Base-by-base conservation (phyloP, 2,329 filamentous ascomycete genomes). In the Mycosphaerella arachidis region DNA sequence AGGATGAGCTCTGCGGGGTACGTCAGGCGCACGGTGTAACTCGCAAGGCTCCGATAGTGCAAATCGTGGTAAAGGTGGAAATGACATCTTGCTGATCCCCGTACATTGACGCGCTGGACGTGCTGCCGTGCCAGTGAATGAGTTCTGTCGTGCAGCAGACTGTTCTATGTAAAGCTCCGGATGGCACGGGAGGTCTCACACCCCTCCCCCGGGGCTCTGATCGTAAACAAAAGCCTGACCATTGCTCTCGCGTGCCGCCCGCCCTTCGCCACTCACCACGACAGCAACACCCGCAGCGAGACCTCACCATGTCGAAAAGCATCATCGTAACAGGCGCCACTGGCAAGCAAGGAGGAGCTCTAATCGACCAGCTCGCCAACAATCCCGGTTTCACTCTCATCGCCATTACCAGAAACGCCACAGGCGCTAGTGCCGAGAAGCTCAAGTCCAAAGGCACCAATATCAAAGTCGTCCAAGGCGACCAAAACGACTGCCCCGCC, bases 391-490 rank as follows among this genome's bases (percentile, higher is more conserved):
- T 63, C 63, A 63, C 75, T 10, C 82, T 88, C 55, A 76, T 86
- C 10, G 86, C 85, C 6, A 76, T 87, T 24, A 87, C 85, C 2
- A 81, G 86, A 60, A 78, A 87, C 66, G 65, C 78, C 0, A 68
- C 72, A 12, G 85, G 83, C 0, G 54, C 72, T 0, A 77, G 77
- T 1, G 82, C 85, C 0, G 75, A 83, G 67, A 75, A 74, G 13
- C 78, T 86, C 2, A 51, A 50, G 24, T 66, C 72, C 1, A 60
- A 73, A 8, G 74, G 78, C 1, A 66, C 78, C 7, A 76, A 77
- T 16, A 78, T 87, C 65, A 78, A 78, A n/a, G 66, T 88, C 1
- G 77, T 88, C 2, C 74, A 85, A 65, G 85, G 85, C 6, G 77
- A 87, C 61, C 72, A 87, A 8, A 76, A 84, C 55, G 74, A 86